Percentiles rank a stretch among this genome's conserved stretches.
phyloP scores from a whole-genome alignment of 768 basidiomycete genomes.

The Dacryopinax primogenitus region DNA sequence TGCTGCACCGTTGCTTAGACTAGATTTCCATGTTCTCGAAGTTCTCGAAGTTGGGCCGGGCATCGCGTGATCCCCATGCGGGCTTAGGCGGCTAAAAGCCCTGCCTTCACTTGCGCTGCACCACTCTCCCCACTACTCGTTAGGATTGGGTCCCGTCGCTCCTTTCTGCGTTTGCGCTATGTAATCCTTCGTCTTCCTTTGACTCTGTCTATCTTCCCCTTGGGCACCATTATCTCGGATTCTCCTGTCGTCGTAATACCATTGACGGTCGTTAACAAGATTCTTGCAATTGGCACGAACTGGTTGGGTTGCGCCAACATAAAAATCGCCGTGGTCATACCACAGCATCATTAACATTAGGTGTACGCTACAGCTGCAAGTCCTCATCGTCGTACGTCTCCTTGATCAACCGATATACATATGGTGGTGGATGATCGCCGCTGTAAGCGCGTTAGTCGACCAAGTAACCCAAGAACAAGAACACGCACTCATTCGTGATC shows the following conservation, averaged over 20 bases:
- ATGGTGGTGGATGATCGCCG: constrained; percentile 91
- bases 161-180: background rate
- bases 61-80: background rate
- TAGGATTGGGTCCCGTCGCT: background rate
- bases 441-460: constrained; percentile 30
- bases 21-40: background rate
- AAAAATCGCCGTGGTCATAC: too few relatives aligned
- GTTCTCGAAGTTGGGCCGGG: background rate
- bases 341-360: too few relatives aligned
- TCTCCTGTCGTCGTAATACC: constrained; percentile 5
- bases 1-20: constrained; percentile 1
- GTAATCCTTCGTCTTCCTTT: background rate
- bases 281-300: too few relatives aligned
- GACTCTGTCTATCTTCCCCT: background rate
- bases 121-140: background rate
- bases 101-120: background rate
- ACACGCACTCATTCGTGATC: constrained; percentile 88
- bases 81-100: background rate
- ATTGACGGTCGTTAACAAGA: background rate
- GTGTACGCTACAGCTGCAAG: constrained; percentile 46
- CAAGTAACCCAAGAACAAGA: background rate
- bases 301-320: too few relatives aligned
- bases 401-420: constrained; percentile 86
- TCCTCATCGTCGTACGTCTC: constrained; percentile 95
- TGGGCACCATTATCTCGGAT: background rate